Evolutionary conservation across 352 stramenopile species (phyloP).

Genomic region (Phytophthora hibernalis): DNA sequence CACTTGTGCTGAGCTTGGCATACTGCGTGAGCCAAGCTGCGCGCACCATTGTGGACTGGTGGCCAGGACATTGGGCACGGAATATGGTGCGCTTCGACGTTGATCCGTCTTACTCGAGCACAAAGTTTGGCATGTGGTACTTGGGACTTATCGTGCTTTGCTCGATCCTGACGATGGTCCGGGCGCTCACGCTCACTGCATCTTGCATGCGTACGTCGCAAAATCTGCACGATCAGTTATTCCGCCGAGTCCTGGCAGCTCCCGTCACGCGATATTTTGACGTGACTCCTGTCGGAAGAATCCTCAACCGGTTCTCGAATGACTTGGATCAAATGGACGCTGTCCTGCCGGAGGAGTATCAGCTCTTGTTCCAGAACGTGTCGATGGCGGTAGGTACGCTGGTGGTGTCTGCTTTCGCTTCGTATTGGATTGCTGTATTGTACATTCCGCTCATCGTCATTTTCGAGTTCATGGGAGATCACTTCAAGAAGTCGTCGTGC

Average conservation of each 20-base stretch:
- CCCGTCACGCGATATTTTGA: constrained; percentile 61
- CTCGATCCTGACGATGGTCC: constrained; percentile 19
- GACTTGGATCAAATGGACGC: constrained; percentile 61
- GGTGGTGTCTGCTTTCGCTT: constrained; percentile 50
- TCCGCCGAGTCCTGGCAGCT: constrained; percentile 48
- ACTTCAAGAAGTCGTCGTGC: constrained; percentile 82
- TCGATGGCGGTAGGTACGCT: constrained; percentile 42
- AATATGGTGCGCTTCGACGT: constrained; percentile 35
- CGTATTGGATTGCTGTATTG: constrained; percentile 48
- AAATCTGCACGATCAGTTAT: constrained; percentile 43
- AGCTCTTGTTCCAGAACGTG: constrained; percentile 31
- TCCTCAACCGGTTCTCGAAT: constrained; percentile 63
- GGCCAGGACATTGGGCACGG: constrained; percentile 44
- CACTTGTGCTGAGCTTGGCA: constrained; percentile 2
- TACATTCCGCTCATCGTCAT: constrained; percentile 67
- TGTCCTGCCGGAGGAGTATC: constrained; percentile 48
- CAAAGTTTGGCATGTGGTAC: constrained; percentile 46
- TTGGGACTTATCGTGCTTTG: constrained; percentile 38
- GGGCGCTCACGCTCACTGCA: constrained; percentile 36
- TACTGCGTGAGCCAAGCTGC: constrained; percentile 31
- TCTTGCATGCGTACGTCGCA: constrained; percentile 39
- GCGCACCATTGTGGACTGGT: constrained; percentile 43
- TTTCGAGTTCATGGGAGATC: constrained; percentile 71
- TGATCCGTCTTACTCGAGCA: constrained; percentile 46
- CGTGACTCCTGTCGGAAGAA: constrained; percentile 57